Conservation (phyloP, 441 rosid species). For the Metrosideros polymorpha region DNA sequence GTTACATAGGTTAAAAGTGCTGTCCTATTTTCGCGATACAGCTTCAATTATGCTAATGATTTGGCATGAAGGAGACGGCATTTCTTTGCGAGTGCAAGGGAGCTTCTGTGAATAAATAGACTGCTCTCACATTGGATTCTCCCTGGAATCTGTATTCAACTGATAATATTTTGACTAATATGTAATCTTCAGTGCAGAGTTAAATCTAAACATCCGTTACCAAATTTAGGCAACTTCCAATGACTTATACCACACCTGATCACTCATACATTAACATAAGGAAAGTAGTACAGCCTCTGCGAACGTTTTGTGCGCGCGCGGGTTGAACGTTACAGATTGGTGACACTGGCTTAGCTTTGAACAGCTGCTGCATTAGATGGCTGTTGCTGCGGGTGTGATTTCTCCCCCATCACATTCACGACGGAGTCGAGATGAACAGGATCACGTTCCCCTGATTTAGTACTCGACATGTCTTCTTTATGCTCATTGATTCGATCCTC, state of each 20-base stretch:
- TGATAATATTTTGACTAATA: not conserved
- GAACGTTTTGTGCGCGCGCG: not conserved
- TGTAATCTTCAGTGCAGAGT: not conserved
- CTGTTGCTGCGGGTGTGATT: slow-evolving; percentile 22
- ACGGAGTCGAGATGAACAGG: slow-evolving; percentile 5
- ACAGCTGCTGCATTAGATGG: slow-evolving; percentile 46
- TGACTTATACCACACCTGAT: not conserved
- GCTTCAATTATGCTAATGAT: not conserved
- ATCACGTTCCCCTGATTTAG: slow-evolving; percentile 16
- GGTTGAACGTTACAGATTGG: not conserved
- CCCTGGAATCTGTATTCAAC: not conserved
- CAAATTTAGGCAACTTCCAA: not conserved
- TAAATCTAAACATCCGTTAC: not conserved
- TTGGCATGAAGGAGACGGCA: not conserved
- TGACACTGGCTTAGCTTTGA: slow-evolving; percentile 27
- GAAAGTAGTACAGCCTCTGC: not conserved
- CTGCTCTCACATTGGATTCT: not conserved
- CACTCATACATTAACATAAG: not conserved
- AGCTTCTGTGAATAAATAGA: not conserved
- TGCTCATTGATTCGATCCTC: slow-evolving; percentile 19
- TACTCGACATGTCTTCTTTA: slow-evolving; percentile 13
- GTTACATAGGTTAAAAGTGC: not conserved
- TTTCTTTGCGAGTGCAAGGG: not conserved
- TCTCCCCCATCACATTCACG: slow-evolving; percentile 10
- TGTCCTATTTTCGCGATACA: not conserved